phyloP scores from a whole-genome alignment of 1,139 yeast genomes.

The Debaryomyces psychrophilus region DNA sequence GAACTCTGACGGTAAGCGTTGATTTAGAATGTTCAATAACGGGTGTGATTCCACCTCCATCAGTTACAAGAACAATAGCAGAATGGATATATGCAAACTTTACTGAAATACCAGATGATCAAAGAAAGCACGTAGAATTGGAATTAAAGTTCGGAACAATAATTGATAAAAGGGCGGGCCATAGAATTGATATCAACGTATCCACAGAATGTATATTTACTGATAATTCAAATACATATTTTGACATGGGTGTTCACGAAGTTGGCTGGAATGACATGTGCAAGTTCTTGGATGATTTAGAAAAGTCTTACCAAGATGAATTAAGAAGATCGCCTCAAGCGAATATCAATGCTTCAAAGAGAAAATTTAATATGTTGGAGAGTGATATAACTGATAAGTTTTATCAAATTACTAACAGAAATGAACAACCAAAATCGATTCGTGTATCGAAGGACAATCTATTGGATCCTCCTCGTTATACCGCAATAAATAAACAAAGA shows the following conservation, averaged over 20 bases:
- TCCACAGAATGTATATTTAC: constrained; percentile 74
- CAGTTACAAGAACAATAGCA: constrained; percentile 77
- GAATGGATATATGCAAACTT: constrained; percentile 89
- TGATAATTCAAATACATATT: constrained; percentile 58
- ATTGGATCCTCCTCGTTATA: constrained; percentile 64
- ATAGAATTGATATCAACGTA: constrained; percentile 69
- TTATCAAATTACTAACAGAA: constrained; percentile 40
- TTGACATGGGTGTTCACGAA: constrained; percentile 72
- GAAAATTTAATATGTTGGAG: constrained; percentile 46
- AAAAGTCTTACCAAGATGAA: constrained; percentile 49
- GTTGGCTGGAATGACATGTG: constrained; percentile 65
- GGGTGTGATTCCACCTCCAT: constrained; percentile 79
- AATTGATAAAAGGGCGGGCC: constrained; percentile 65
- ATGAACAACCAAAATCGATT: constrained; percentile 61
- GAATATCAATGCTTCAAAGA: constrained; percentile 33
- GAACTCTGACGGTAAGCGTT: constrained; percentile 37
- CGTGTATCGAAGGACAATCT: constrained; percentile 65
- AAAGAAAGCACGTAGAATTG: constrained; percentile 68
- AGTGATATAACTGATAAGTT: constrained; percentile 47
- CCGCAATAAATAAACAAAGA: constrained; percentile 72
- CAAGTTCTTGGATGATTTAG: constrained; percentile 58
- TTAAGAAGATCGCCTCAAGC: constrained; percentile 24
- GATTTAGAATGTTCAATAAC: constrained; percentile 64
- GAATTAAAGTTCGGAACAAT: constrained; percentile 84
- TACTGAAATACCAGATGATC: constrained; percentile 59